Base-by-base conservation (phyloP, 2,329 filamentous ascomycete species). In the Alternaria panax region DNA sequence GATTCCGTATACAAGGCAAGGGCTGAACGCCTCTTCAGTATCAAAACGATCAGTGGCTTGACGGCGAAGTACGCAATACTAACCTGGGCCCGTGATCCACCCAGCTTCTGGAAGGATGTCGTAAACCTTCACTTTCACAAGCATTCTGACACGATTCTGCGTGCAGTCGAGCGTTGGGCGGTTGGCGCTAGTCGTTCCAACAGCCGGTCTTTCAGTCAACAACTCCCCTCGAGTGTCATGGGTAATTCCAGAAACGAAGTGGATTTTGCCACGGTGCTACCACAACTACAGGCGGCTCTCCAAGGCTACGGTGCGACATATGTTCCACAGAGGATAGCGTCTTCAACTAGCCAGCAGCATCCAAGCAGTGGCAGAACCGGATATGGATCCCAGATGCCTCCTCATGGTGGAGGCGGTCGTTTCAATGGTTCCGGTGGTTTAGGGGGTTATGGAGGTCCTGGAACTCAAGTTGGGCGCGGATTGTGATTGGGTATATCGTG, bases 71-170 rank as follows among this genome's bases (percentile, higher is more conserved):
- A 36, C 32, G 32, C 32, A n/a, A 18, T 36, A 18, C 32, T 36
- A 6, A 9, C n/a, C 7, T 36, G 32, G 32, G 32, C 32, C 7
- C 16, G 7, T n/a, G 32, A 62, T 51, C 62, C 51, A 52, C 58
- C 45, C 4, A 4, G 14, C 3, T 32, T 68, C 7, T 69, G 65
- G 64, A 57, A 62, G 16, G 67, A 69, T 12, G 40, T 67, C 7
- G 54, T 62, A 4, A 28, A 40, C 3, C 24, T 48, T 7, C 67
- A 71, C 30, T 70, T 67, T 46, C 50, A 40, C 36, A 57, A 48
- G 32, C 63, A 57, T n/a, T 45, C 22, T 18, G 36, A 59, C 36
- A 28, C 53, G 12, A 68, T 64, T 25, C 28, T 68, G 32, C 9
- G 59, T 9, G 59, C 41, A 8, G 51, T 60, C 5, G 45, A 50